Percentiles rank a stretch among this genome's conserved stretches.
Conservation (phyloP, 768 basidiomycete species). For the Panaeolus cyanescens region DNA sequence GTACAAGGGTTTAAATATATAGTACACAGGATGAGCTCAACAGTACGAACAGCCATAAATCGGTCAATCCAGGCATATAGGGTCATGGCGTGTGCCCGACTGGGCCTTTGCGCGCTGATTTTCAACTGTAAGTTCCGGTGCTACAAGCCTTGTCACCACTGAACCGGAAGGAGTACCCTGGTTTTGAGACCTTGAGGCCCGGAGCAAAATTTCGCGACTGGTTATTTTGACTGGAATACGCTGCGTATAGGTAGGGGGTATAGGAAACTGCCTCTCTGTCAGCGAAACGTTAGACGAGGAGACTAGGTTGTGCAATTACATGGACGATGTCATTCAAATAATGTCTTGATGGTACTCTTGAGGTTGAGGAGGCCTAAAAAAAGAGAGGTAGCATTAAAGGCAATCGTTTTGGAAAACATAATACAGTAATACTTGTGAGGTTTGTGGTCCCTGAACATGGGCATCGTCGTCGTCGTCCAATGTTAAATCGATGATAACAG, state of each 20-base stretch:
- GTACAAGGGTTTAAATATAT: background rate
- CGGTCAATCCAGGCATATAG: background rate
- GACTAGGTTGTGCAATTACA: too few relatives aligned
- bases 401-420: background rate
- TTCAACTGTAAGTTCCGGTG: background rate
- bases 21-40: background rate
- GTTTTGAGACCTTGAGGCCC: background rate
- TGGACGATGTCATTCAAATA: too few relatives aligned
- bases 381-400: background rate
- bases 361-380: background rate
- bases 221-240: background rate
- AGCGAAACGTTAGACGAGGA: too few relatives aligned
- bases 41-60: background rate
- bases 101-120: background rate
- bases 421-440: background rate
- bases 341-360: background rate
- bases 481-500: constrained; percentile 4
- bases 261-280: background rate
- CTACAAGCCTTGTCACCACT: too few relatives aligned
- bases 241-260: background rate
- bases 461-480: background rate
- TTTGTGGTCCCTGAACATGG: background rate
- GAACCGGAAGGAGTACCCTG: background rate
- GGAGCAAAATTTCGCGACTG: background rate
- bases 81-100: background rate